Conservation (phyloP, 129 eudicot genomes). For the Smallanthus sonchifolius region DNA sequence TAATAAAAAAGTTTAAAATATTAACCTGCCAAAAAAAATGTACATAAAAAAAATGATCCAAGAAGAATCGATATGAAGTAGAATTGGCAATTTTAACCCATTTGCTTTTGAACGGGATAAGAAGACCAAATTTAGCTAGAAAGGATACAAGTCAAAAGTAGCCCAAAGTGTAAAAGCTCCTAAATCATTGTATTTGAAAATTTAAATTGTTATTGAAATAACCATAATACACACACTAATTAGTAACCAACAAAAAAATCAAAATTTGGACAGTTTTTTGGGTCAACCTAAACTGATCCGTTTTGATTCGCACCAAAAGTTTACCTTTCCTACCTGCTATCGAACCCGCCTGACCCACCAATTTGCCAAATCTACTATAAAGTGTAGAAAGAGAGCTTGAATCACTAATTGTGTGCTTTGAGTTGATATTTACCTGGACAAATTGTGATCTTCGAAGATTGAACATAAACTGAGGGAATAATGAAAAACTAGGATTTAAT, state of each 20-base stretch:
- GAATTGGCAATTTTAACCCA: neutral
- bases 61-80: neutral
- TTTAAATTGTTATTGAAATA: too few species aligned
- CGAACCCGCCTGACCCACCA: neutral
- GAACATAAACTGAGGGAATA: constrained; percentile 96
- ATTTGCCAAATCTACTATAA: neutral
- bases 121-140: neutral
- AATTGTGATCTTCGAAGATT: constrained; percentile 94
- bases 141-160: neutral
- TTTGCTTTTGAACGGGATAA: neutral
- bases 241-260: too few species aligned
- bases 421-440: constrained; percentile 57
- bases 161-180: neutral
- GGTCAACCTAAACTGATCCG: neutral
- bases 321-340: neutral
- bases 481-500: constrained; percentile 80
- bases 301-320: neutral
- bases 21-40: neutral
- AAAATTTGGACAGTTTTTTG: neutral
- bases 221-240: too few species aligned
- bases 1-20: neutral
- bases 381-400: neutral
- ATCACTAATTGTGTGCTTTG: neutral
- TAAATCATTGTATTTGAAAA: neutral
- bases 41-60: neutral